Conservation (phyloP, 768 basidiomycete species). For the Psilocybe cyanescens region DNA sequence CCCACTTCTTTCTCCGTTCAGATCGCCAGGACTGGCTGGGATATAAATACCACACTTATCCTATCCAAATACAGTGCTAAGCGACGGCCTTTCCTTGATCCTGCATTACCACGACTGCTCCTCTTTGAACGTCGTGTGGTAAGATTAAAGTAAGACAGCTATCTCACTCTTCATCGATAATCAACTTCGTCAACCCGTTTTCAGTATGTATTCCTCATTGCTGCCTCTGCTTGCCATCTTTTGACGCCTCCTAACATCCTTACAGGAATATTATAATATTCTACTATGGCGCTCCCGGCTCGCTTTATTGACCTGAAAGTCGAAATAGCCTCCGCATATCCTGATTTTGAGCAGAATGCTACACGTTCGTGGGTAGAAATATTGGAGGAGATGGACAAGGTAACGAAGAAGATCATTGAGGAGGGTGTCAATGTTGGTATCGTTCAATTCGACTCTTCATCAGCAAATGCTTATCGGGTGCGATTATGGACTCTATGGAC, state of each 20-base stretch:
- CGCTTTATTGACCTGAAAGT: slow-evolving; percentile 63
- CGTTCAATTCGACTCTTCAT: background rate
- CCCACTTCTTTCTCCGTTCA: background rate
- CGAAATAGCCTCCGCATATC: slow-evolving; percentile 54
- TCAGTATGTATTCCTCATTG: background rate
- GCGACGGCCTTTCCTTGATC: background rate
- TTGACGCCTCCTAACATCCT: background rate
- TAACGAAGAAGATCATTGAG: slow-evolving; percentile 46
- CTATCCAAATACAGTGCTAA: background rate
- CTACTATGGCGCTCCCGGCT: slow-evolving; percentile 34
- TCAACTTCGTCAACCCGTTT: background rate
- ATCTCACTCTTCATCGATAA: background rate
- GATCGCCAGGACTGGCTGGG: background rate
- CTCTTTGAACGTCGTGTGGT: background rate
- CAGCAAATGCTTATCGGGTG: background rate
- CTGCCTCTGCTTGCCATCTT: background rate
- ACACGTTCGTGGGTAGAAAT: slow-evolving; percentile 64
- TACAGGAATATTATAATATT: background rate
- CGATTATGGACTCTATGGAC: background rate
- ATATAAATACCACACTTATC: background rate
- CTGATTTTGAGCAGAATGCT: slow-evolving; percentile 52
- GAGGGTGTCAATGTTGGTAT: slow-evolving; percentile 52
- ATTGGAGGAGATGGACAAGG: slow-evolving; percentile 49
- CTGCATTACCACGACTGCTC: background rate
- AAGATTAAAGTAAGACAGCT: background rate